Evolutionary conservation across 148 eudicot genomes (phyloP), one percentile per base, ranked within the genome.

Genomic region (Nepenthes gracilis): DNA sequence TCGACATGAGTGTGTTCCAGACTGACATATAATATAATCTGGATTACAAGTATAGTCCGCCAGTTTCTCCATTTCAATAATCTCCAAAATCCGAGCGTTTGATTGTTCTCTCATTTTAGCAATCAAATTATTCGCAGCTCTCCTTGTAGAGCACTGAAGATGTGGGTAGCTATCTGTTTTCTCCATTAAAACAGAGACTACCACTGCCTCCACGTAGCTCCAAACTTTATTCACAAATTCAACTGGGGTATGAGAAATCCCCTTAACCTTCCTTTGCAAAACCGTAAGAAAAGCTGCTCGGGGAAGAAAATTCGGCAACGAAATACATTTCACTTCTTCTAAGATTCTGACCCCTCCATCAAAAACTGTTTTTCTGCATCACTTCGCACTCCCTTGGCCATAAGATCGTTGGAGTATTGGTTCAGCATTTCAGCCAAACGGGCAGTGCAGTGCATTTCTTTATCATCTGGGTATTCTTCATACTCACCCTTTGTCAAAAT

Each of bases 301-400:
- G 1, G 88, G 84, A 4, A 87, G 71, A 36, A 84, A 84, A 50
- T 82, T 84, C 0, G 95, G 85, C 2, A 86, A 77, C 55, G 59
- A 71, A 14, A 86, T 72, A 9, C 83, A 82, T 55, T 75, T 83
- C 0, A 80, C 23, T 35, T 83, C 88, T 14, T 79, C 74, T 0
- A 83, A 58, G 37, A 75, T 65, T 7, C 36, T 43, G 2, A 83
- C 70, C 59, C 94, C 2, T 73, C 84, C 55, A 60, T 35, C 12
- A 85, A 40, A 38, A 47, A 9, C 3, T 49, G 6, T 6, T 11
- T n/a, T 11, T 2, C 3, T 49, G 6, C 12, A 5, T 11, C 53
- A 5, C 3, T 49, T 69, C 36, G 35, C 0, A 36, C 38, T 9
- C 49, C 73, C 5, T 58, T 40, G 33, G 35, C 66, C 10, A 70